A percentile compares a stretch with the other conserved stretches of the same genome.
phyloP scores from a whole-genome alignment of 257 asterid species.

The Primulina huaijiensis region DNA sequence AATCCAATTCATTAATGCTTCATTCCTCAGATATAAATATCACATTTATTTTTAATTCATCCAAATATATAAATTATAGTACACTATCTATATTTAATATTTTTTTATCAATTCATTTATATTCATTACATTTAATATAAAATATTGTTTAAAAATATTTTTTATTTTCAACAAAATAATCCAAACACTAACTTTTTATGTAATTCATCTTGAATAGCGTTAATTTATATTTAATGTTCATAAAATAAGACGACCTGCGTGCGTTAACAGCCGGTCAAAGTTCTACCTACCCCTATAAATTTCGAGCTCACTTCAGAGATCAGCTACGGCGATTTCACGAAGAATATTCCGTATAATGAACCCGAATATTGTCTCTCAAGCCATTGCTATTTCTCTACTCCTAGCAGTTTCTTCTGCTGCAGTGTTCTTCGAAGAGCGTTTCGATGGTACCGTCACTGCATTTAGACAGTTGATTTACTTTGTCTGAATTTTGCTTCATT shows the following conservation, averaged over 20 bases:
- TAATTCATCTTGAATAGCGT: neutral
- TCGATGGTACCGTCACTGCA: constrained; percentile 32
- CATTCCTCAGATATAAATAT: no score
- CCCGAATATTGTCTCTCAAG: constrained; percentile 37
- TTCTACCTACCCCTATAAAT: neutral
- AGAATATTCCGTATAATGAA: constrained; percentile 17
- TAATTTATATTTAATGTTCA: no score
- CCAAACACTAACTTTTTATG: neutral
- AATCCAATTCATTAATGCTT: no score
- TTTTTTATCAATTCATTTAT: no score
- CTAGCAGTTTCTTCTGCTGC: constrained; percentile 40
- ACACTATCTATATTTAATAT: no score
- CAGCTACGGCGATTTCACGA: constrained; percentile 34
- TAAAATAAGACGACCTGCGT: no score
- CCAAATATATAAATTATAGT: no score
- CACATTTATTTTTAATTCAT: no score
- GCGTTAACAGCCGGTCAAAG: neutral
- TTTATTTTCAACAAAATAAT: no score
- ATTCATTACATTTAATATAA: no score
- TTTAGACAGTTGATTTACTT: neutral
- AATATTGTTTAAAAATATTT: no score
- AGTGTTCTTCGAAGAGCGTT: constrained; percentile 52
- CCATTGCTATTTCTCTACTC: constrained; percentile 26
- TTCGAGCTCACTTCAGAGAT: neutral
- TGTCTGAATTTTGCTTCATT: neutral